Percentiles rank a stretch among this genome's conserved stretches.
These are phyloP conservation scores for Fusarium nanum DNA, from an alignment of 2,329 filamentous ascomycete species.

Conservation along the genomic window DNA sequence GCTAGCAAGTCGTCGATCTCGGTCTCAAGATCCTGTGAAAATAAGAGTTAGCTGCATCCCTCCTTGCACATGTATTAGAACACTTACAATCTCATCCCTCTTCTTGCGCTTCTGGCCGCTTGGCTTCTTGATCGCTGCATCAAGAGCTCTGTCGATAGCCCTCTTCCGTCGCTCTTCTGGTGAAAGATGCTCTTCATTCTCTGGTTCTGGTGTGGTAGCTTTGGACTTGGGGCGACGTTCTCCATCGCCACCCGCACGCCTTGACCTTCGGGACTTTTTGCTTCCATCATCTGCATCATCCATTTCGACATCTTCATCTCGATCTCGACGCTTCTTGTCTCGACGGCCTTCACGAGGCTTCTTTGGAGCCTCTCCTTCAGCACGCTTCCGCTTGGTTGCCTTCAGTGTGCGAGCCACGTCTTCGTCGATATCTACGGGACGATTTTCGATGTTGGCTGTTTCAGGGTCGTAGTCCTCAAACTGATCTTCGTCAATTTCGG, in stretches of 20 bases:
- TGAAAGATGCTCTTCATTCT: constrained; percentile 81
- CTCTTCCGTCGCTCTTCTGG: constrained; percentile 86
- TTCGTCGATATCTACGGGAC: constrained; percentile 75
- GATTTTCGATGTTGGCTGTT: constrained; percentile 71
- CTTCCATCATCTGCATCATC: constrained; percentile 61
- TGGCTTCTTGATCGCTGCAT: constrained; percentile 88
- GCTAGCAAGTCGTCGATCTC: constrained; percentile 92
- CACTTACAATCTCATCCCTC: constrained; percentile 86
- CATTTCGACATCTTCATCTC: constrained; percentile 60
- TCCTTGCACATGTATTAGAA: neutral
- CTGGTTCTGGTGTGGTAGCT: constrained; percentile 64
- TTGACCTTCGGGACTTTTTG: constrained; percentile 60
- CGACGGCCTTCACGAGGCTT: constrained; percentile 81
- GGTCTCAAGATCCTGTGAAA: constrained; percentile 81
- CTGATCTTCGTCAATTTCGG: constrained; percentile 76
- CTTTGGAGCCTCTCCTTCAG: constrained; percentile 71
- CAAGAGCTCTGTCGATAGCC: constrained; percentile 87
- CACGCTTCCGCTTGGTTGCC: constrained; percentile 73
- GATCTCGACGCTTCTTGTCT: constrained; percentile 70
- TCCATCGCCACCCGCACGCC: constrained; percentile 56
- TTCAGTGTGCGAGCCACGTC: constrained; percentile 73
- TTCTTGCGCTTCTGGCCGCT: constrained; percentile 73
- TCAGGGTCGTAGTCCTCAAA: constrained; percentile 77
- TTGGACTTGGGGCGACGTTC: constrained; percentile 62
- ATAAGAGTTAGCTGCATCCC: constrained; percentile 34